These are phyloP conservation scores for Vanilla planifolia DNA, from an alignment of 106 monocot species.

Conservation along the genomic window DNA sequence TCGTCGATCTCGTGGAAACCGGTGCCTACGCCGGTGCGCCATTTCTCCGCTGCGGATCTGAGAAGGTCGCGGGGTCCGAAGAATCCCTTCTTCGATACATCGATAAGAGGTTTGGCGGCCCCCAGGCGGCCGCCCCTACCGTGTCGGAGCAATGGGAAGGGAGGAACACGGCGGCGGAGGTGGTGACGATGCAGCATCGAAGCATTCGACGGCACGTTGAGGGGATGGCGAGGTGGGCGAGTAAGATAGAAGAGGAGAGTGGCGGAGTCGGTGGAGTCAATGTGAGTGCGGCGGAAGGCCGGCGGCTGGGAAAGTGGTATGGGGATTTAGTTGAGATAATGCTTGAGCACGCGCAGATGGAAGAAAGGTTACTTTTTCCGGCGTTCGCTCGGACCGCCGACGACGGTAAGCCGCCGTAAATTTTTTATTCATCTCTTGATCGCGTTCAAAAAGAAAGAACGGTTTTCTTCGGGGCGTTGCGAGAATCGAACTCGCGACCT, in stretches of 20 bases:
- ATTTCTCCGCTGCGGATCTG: constrained; percentile 27
- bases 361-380: constrained; percentile 80
- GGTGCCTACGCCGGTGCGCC: constrained; percentile 20
- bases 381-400: constrained; percentile 32
- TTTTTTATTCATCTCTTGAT: not conserved
- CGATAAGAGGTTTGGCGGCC: constrained; percentile 37
- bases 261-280: constrained; percentile 9
- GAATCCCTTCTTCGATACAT: constrained; percentile 39
- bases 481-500: constrained; percentile 99
- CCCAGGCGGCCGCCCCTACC: constrained; percentile 10
- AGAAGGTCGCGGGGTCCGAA: constrained; percentile 23
- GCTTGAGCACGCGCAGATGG: constrained; percentile 96
- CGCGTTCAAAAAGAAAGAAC: not conserved
- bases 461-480: constrained; percentile 5
- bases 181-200: constrained; percentile 55
- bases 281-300: constrained; percentile 25
- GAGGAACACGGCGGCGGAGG: constrained; percentile 11
- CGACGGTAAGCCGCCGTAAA: constrained; percentile 22
- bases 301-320: constrained; percentile 46
- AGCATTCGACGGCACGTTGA: constrained; percentile 64
- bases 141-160: not conserved
- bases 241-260: constrained; percentile 20
- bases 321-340: constrained; percentile 57
- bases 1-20: constrained; percentile 26
- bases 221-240: constrained; percentile 46